A percentile compares a stretch with the other conserved stretches of the same genome.
Conservation (phyloP, 306 rosid species). For the Luffa aegyptiaca region DNA sequence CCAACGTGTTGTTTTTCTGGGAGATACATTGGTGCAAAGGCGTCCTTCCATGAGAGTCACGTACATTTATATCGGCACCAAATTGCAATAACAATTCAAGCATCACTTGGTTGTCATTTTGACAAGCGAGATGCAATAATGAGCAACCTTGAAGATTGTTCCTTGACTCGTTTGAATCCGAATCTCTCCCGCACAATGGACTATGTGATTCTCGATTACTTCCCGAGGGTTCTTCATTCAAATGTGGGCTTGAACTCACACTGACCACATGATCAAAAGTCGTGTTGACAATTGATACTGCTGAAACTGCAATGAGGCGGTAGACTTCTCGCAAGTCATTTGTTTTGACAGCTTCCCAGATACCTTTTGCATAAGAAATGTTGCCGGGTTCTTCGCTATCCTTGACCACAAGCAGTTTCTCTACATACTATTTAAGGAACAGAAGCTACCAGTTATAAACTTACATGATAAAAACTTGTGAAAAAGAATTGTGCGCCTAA, state of each 20-base stretch:
- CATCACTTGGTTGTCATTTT: conserved; percentile 50
- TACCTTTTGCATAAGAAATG: conserved; percentile 31
- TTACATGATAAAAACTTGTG: neutral
- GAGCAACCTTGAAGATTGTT: conserved; percentile 73
- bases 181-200: conserved; percentile 41
- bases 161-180: conserved; percentile 33
- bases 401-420: conserved; percentile 56
- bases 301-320: conserved; percentile 55
- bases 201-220: conserved; percentile 31
- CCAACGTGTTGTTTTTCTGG: conserved; percentile 51
- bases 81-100: conserved; percentile 84
- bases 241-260: conserved; percentile 22
- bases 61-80: conserved; percentile 67
- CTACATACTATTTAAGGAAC: conserved; percentile 51
- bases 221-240: conserved; percentile 19
- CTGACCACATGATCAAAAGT: conserved; percentile 41
- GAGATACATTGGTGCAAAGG: conserved; percentile 88
- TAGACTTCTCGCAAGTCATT: conserved; percentile 60
- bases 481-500: neutral
- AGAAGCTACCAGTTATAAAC: neutral
- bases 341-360: conserved; percentile 72
- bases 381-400: conserved; percentile 29
- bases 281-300: conserved; percentile 37
- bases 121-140: conserved; percentile 79
- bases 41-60: conserved; percentile 84